These are phyloP conservation scores for Solanum hybrid DNA, from an alignment of 305 asterid species.

Conservation along the genomic window DNA sequence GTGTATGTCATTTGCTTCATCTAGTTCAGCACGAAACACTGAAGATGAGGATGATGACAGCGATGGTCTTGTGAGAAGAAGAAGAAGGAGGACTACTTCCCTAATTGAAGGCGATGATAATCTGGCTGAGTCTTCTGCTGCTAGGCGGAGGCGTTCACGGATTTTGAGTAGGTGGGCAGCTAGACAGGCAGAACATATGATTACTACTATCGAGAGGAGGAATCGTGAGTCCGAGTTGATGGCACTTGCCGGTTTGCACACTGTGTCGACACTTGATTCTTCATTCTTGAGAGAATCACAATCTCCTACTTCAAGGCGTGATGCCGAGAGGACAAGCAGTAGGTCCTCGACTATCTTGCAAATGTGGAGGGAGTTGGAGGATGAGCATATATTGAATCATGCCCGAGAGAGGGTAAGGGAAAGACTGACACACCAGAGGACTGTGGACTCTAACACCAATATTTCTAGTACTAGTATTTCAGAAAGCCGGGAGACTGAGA, in stretches of 20 bases:
- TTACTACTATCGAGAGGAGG: conserved; percentile 82
- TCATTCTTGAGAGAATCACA: conserved; percentile 83
- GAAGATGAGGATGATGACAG: conserved; percentile 82
- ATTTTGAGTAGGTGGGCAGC: conserved; percentile 85
- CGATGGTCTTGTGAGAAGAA: conserved; percentile 64
- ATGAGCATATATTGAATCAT: conserved; percentile 50
- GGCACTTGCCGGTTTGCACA: conserved; percentile 86
- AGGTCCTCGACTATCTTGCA: conserved; percentile 73
- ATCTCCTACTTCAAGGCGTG: conserved; percentile 64
- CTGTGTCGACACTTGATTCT: conserved; percentile 79
- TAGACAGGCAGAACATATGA: conserved; percentile 85
- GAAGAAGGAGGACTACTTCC: conserved; percentile 75
- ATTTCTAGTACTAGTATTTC: conserved; percentile 32
- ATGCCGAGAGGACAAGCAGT: conserved; percentile 69
- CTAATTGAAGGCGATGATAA: conserved; percentile 72
- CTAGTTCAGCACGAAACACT: conserved; percentile 62
- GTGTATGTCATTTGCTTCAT: conserved; percentile 77
- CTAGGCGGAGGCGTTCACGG: conserved; percentile 70
- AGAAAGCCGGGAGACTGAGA: conserved; percentile 43
- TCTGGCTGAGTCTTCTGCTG: conserved; percentile 80
- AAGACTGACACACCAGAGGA: conserved; percentile 62
- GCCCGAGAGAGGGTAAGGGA: conserved; percentile 66
- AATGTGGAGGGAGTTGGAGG: conserved; percentile 97
- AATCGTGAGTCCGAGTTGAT: conserved; percentile 79
- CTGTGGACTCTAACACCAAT: conserved; percentile 43